Evolutionary conservation across 163 green algal species (phyloP).

Genomic region (Picocystis sp.): DNA sequence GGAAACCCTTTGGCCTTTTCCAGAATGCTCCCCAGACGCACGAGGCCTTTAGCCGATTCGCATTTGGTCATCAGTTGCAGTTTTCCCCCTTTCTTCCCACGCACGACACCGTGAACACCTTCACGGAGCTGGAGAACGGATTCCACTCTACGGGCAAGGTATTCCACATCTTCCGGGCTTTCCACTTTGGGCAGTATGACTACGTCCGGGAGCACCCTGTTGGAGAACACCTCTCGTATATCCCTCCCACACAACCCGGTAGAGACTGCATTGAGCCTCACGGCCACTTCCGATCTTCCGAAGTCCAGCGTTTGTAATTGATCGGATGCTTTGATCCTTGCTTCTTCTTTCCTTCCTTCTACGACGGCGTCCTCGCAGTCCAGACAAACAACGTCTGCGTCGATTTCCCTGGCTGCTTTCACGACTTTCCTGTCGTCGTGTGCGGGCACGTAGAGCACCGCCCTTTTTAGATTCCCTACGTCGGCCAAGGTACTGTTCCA

Average conservation of each 20-base stretch:
- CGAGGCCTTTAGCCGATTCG: constrained; percentile 14
- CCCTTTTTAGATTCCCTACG: too few relatives aligned
- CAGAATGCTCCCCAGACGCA: constrained; percentile 11
- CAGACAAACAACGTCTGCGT: constrained; percentile 11
- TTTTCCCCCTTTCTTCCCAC: too few relatives aligned
- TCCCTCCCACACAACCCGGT: constrained; percentile 12
- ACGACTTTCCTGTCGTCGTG: too few relatives aligned
- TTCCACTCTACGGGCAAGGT: constrained; percentile 3
- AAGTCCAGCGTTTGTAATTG: constrained; percentile 8
- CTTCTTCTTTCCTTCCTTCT: constrained; percentile 9
- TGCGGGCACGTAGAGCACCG: too few relatives aligned
- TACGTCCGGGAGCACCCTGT: constrained; percentile 9
- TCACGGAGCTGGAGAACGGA: too few relatives aligned
- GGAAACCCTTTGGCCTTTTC: constrained; percentile 1
- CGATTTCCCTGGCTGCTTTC: constrained; percentile 11
- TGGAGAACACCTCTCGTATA: constrained; percentile 11
- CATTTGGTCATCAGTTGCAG: constrained; percentile 15
- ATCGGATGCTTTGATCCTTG: background rate
- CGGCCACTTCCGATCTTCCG: constrained; percentile 5
- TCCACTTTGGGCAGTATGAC: constrained; percentile 17
- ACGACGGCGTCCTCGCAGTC: constrained; percentile 19
- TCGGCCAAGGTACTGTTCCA: too few relatives aligned
- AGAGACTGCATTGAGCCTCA: constrained; percentile 15
- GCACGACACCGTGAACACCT: too few relatives aligned
- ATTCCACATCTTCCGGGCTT: constrained; percentile 7